Percentiles rank a stretch among this genome's conserved stretches.
phyloP scores from a whole-genome alignment of 78 protist genomes.

The Dictyostelium capitatum region DNA sequence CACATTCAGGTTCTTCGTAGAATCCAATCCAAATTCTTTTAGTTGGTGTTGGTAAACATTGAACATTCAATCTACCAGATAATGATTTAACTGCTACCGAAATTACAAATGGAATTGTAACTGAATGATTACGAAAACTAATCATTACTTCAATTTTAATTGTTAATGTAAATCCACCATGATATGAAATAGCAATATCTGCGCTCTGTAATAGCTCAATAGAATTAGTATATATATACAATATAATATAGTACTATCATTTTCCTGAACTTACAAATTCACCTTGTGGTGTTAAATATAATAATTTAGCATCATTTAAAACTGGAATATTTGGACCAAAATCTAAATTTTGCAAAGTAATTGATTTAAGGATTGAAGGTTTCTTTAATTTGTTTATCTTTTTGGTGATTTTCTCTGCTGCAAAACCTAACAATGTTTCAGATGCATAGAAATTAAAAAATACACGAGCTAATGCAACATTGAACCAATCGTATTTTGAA shows the following conservation, averaged over 20 bases:
- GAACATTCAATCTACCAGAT: constrained; percentile 55
- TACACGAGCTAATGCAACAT: constrained; percentile 55
- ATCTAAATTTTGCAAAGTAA: constrained; percentile 62
- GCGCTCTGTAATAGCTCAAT: neutral
- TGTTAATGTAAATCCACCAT: constrained; percentile 80
- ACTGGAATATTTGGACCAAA: constrained; percentile 80
- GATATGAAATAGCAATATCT: constrained; percentile 51
- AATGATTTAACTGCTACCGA: constrained; percentile 58
- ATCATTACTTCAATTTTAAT: constrained; percentile 63
- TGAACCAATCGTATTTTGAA: constrained; percentile 57
- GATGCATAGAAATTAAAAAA: constrained; percentile 66
- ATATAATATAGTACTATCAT: neutral
- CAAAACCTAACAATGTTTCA: constrained; percentile 57
- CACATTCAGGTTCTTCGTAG: constrained; percentile 78
- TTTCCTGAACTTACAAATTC: constrained; percentile 72
- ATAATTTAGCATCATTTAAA: constrained; percentile 44
- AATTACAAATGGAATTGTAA: constrained; percentile 73
- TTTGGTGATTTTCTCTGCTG: constrained; percentile 51
- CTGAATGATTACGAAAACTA: constrained; percentile 55
- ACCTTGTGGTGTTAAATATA: constrained; percentile 70
- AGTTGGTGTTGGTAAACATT: constrained; percentile 78
- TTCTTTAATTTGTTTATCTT: constrained; percentile 64
- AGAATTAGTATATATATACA: neutral
- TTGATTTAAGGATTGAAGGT: constrained; percentile 76
- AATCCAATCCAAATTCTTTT: constrained; percentile 80